Base-by-base conservation (phyloP, 2,329 filamentous ascomycete species). In the Penicillium olsonii region DNA sequence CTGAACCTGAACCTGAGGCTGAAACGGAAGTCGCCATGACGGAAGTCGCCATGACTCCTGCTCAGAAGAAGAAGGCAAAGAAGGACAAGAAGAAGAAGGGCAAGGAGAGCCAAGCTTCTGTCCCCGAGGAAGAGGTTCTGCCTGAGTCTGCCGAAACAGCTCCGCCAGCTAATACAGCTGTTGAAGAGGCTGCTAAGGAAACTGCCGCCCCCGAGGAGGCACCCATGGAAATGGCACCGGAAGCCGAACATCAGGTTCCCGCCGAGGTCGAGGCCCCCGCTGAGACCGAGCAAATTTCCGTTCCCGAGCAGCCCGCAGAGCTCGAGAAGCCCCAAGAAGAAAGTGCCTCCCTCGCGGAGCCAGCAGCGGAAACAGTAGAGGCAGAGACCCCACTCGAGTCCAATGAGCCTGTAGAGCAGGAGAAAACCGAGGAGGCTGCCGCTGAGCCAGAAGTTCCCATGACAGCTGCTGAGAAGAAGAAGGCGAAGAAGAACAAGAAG, bases 1-100 rank as follows among this genome's bases (percentile, higher is more conserved):
- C 27, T 9, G 19, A 24, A 22, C 15, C 46, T 45, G 27, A 26
- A 33, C 2, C n/a, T 20, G 22, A 50, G 34, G 2, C 42, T 20
- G 48, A 54, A 17, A 34, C 45, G 5, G 51, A 50, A 18, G 52
- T n/a, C n/a, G n/a, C n/a, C n/a, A n/a, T n/a, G n/a, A n/a, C 47
- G 7, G 47, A 38, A 39, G 29, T 45, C 4, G 38, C 49, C 15
- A 40, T 61, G 48, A 62, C 57, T 4, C 24, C 59, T 5, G 54
- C 59, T 1, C 54, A 61, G 35, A 64, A 62, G 53, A 69, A 64
- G 48, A 74, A 70, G 51, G 62, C 61, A 14, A 74, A 74, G 61
- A 76, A 75, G 51, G 63, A 58, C 29, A 59, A 60, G 41, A 60
- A 61, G 31, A 59, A 57, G 52, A 61, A 60, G 52, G 45, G 46